Base-by-base conservation (phyloP, 345 rosid species). In the Eucalyptus pauciflora region DNA sequence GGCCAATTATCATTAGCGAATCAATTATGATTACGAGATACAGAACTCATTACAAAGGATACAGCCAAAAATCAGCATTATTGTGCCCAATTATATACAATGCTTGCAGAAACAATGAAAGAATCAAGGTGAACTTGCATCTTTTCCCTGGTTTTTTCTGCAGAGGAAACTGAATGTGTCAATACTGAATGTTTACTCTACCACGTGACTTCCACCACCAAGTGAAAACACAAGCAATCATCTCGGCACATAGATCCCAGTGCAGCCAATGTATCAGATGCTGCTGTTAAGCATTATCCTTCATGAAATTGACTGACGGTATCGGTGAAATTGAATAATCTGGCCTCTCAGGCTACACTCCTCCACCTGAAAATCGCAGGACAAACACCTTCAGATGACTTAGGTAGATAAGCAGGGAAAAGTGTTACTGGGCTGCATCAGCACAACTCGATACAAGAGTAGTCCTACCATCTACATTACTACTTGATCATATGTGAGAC, bases 271-370 rank as follows among this genome's bases (percentile, higher is more conserved):
- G 27, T 22, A 76, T 76, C 85, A 76, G 46, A 20, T 41, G 85
- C 48, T 20, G 85, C 29, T 41, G 27, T 41, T 20, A 76, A 76
- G 48, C 83, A 24, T 20, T 41, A 76, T 18, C 51, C 49, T 41
- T 51, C 6, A 85, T 60, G 79, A 49, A n/a, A 86, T 86, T 43
- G 86, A 86, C 58, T 31, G 88, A 50, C 24, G 52, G 87, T 49
- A 85, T 15, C 46, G 86, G 24, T 90, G 91, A 83, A 92, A 90
- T 79, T 97, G 99, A 71, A 97, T 93, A 56, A 95, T 93, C 87
- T 96, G 96, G 52, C 94, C 90, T 58, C 93, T 92, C 87, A 96
- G 91, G 94, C 95, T 94, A 89, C 97, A 95, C 85, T 95, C 99
- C 92, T 94, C 95, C 67, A 93, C 95, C 98, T 97, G 97, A 91